A percentile compares a stretch with the other conserved stretches of the same genome.
These are phyloP conservation scores for Neonectria punicea DNA, from an alignment of 2,329 filamentous ascomycete genomes.

Conservation along the genomic window DNA sequence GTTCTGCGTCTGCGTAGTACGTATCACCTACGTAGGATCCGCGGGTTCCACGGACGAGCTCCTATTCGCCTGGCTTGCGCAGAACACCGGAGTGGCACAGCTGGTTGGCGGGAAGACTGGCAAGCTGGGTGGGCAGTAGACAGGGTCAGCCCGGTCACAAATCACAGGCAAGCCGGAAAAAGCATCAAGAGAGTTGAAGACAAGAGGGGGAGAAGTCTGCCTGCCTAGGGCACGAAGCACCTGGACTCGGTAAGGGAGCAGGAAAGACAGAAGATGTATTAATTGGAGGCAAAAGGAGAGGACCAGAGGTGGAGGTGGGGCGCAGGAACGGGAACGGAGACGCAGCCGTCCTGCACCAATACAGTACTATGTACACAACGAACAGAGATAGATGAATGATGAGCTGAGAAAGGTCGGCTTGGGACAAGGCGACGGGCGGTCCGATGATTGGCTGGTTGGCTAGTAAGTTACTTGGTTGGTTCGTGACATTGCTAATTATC, in stretches of 20 bases:
- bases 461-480: background rate
- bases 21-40: constrained; percentile 4
- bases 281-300: background rate
- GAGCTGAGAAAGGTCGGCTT: background rate
- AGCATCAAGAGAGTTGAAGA: constrained; percentile 11
- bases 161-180: constrained; percentile 5
- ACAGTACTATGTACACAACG: too few species aligned
- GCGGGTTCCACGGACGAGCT: constrained; percentile 10
- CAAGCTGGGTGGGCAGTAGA: background rate
- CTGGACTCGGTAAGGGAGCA: background rate
- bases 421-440: background rate
- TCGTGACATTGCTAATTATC: background rate
- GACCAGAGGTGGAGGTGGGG: background rate
- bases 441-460: background rate
- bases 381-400: too few species aligned
- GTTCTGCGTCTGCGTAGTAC: background rate
- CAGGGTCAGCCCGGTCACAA: constrained; percentile 26
- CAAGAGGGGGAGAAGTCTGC: background rate
- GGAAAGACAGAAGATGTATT: too few species aligned
- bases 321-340: background rate
- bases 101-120: constrained; percentile 5
- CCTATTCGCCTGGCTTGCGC: constrained; percentile 5
- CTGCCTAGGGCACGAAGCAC: background rate
- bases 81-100: background rate
- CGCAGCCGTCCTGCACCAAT: too few species aligned